These are phyloP conservation scores for Dalbergia cochinchinensis DNA, from an alignment of 306 rosid genomes.

Conservation along the genomic window DNA sequence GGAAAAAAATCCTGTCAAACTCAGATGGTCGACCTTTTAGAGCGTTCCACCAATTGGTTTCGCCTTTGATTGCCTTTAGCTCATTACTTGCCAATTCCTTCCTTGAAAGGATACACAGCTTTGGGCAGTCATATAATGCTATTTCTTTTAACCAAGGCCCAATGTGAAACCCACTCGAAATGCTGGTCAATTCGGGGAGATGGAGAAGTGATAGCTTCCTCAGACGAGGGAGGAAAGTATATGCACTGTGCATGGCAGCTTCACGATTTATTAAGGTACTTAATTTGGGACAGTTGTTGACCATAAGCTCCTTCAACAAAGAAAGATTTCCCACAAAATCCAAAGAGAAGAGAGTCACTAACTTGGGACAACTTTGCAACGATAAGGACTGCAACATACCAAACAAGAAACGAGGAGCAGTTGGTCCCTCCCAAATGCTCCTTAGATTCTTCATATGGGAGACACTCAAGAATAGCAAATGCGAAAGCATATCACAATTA, in stretches of 20 bases:
- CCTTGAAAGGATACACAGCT: neutral
- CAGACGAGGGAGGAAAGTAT: neutral
- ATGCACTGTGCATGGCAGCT: neutral
- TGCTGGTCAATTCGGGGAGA: conserved; percentile 27
- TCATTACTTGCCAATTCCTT: neutral
- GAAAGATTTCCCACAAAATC: neutral
- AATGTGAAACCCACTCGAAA: conserved; percentile 18
- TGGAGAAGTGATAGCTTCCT: conserved; percentile 1
- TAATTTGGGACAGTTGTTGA: conserved; percentile 44
- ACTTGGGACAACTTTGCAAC: conserved; percentile 43
- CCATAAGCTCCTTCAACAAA: conserved; percentile 9
- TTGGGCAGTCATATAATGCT: conserved; percentile 37
- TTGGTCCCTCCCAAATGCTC: conserved; percentile 31
- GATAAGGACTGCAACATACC: conserved; percentile 28
- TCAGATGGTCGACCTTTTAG: neutral
- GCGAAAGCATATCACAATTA: neutral
- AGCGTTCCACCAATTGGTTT: conserved; percentile 37
- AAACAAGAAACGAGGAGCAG: neutral
- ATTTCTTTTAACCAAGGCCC: neutral
- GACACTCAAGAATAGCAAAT: conserved; percentile 8
- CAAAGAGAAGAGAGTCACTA: conserved; percentile 22
- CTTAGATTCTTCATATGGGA: conserved; percentile 49
- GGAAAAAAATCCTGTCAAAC: neutral
- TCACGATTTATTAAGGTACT: neutral
- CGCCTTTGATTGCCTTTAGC: conserved; percentile 20